phyloP scores from a whole-genome alignment of 108 stramenopile species.

The Epithemia pelagica region DNA sequence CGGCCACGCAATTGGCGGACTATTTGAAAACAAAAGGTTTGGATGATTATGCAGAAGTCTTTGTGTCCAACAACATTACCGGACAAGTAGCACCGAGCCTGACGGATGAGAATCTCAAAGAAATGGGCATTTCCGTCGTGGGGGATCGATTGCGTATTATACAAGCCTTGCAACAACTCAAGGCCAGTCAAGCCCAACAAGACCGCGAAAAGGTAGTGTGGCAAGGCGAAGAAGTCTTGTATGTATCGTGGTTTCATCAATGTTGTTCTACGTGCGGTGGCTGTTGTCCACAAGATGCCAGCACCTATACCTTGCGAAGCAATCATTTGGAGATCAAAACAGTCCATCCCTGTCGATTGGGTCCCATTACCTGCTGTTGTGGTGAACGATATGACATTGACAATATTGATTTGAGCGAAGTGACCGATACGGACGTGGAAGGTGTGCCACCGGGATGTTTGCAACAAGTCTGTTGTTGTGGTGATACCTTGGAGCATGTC shows the following conservation, averaged over 20 bases:
- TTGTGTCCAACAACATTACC: slow-evolving; percentile 23
- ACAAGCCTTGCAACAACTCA: slow-evolving; percentile 13
- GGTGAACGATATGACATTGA: slow-evolving; percentile 18
- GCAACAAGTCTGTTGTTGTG: slow-evolving; percentile 27
- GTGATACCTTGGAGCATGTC: slow-evolving; percentile 8
- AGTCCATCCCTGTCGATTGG: slow-evolving; percentile 17
- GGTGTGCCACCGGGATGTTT: slow-evolving; percentile 27
- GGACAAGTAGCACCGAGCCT: slow-evolving; percentile 21
- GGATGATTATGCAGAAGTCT: slow-evolving; percentile 10
- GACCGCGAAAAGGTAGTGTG: slow-evolving; percentile 15
- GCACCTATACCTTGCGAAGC: slow-evolving; percentile 16
- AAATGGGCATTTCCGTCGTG: slow-evolving; percentile 23
- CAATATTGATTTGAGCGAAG: slow-evolving; percentile 30
- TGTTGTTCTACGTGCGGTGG: slow-evolving; percentile 19
- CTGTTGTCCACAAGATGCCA: slow-evolving; percentile 20
- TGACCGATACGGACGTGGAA: slow-evolving; percentile 26
- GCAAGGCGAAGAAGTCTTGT: slow-evolving; percentile 29
- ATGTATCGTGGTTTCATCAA: slow-evolving; percentile 3
- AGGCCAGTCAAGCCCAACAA: slow-evolving; percentile 6
- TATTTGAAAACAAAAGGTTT: neutral
- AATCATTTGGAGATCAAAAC: slow-evolving; percentile 22
- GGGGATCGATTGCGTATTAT: slow-evolving; percentile 28
- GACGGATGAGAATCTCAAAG: slow-evolving; percentile 24
- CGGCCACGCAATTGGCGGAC: neutral
- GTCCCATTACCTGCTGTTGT: slow-evolving; percentile 23